Base-by-base conservation (phyloP, 108 stramenopile genomes). In the Cyclotella atomus region DNA sequence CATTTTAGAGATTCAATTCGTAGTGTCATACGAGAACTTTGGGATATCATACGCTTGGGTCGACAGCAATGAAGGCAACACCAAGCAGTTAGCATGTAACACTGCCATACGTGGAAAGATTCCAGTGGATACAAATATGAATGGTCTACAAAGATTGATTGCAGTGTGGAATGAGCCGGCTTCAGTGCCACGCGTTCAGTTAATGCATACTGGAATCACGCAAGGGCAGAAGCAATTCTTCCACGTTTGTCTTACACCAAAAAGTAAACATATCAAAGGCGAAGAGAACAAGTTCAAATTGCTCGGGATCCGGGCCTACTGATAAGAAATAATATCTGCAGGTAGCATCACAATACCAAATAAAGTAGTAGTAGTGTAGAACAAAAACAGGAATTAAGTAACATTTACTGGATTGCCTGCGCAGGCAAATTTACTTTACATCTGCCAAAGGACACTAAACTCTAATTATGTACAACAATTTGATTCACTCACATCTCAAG, bases 211-310 rank as follows among this genome's bases (percentile, higher is more conserved):
- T 23, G 59, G 19, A 21, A 2, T 77, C 14, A 43, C 0, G 8
- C 12, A 63, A 33, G 76, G 76, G 33, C 30, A 69, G 43, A 34
- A 50, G 16, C 49, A 46, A 34, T 54, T 32, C 33, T 59, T 77
- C 2, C 76, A 77, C 25, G 30, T 77, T 69, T 77, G 76, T 27
- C 76, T 70, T 21, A 69, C 76, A 20, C 76, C 76, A 36, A 43
- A 43, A 1, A 10, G 56, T 43, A 64, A 30, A 29, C 27, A 45
- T 20, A 17, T 46, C 9, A 52, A 60, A 59, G 75, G 75, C 0
- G 36, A 21, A 28, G 76, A 54, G 4, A 77, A 77, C 47, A 77
- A 77, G 68, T 77, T 77, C 46, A 77, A 77, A 38, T 56, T 77
- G 38, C 68, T 77, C 38, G 68, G 76, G 19, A 32, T 70, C 1